Evolutionary conservation across 345 rosid genomes (phyloP), one percentile per base, ranked within the genome.

Genomic region (Fremontodendron californicum): DNA sequence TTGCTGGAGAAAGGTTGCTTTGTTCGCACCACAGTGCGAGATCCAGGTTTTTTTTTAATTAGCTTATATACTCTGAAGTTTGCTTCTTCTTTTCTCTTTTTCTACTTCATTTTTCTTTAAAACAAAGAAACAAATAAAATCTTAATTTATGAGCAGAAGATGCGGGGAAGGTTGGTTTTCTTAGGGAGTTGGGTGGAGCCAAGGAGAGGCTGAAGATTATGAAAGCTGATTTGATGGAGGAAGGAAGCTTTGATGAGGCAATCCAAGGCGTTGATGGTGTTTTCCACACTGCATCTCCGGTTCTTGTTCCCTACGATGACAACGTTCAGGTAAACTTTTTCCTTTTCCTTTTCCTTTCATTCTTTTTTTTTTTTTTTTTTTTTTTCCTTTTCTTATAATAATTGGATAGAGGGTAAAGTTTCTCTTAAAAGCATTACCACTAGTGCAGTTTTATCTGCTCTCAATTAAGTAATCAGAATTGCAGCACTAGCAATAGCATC

Each of bases 241-340:
- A 85, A 31, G 90, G 89, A 60, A 86, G 93, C 87, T 91, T 91
- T 42, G 89, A 91, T 42, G 89, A 85, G 18, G 89, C 91, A 16
- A 58, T 87, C 2, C 49, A 82, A n/a, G 93, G 93, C 3, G 91
- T 82, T 52, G 86, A 88, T 71, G 93, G 95, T 2, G 95, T 91
- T 71, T 91, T 91, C 64, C 93, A 89, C 73, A 80, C 91, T 5
- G 93, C 95, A 10, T 86, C 97, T 5, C 98, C 98, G 4, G 97
- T 96, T 70, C 74, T 90, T n/a, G 92, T 91, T 79, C 89, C 92
- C 33, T 87, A 84, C 8, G 93, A 89, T 29, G 72, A 91, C 60
- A 80, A 88, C 76, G 69, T 93, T 82, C 84, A 89, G 89, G 70
- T 10, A 54, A 65, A 39, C 15, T 4, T 37, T 16, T 39, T 21